Conservation (phyloP, 2,329 filamentous ascomycete species). For the Metarhizium brunneum region DNA sequence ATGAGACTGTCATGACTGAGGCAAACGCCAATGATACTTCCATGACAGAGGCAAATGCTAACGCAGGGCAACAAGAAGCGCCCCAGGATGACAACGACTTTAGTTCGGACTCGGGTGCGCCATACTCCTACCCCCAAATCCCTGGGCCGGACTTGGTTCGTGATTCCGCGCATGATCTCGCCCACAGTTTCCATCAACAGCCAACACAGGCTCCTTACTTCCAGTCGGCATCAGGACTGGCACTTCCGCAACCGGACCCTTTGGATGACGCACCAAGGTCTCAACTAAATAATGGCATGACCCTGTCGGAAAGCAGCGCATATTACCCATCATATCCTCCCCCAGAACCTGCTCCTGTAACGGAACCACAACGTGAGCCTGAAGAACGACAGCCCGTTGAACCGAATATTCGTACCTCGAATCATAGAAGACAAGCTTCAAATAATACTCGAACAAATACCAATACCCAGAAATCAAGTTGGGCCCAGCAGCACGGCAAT, state of each 20-base stretch:
- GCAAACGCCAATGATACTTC: slow-evolving; percentile 10
- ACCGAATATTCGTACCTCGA: background rate
- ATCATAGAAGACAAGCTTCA: background rate
- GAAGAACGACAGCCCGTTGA: background rate
- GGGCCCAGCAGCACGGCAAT: background rate
- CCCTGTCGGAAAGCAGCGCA: slow-evolving; percentile 11
- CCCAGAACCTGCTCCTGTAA: background rate
- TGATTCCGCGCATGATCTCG: slow-evolving; percentile 8
- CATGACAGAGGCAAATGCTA: background rate
- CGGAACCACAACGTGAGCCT: background rate
- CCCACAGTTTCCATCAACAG: slow-evolving; percentile 12
- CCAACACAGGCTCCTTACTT: slow-evolving; percentile 17
- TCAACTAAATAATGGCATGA: slow-evolving; percentile 4
- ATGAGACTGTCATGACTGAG: slow-evolving; percentile 1
- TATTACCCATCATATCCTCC: slow-evolving; percentile 11
- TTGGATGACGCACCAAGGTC: slow-evolving; percentile 2
- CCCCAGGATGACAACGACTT: background rate
- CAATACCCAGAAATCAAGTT: background rate
- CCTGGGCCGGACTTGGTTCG: slow-evolving; percentile 15
- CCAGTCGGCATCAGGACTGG: slow-evolving; percentile 16
- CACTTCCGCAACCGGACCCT: slow-evolving; percentile 15
- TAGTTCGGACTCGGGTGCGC: background rate
- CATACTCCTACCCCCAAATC: slow-evolving; percentile 18
- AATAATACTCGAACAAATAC: background rate
- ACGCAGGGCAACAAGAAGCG: background rate